Evolutionary conservation across 345 rosid genomes (phyloP), one percentile per base, ranked within the genome.

Genomic region (Rhodamnia argentea): DNA sequence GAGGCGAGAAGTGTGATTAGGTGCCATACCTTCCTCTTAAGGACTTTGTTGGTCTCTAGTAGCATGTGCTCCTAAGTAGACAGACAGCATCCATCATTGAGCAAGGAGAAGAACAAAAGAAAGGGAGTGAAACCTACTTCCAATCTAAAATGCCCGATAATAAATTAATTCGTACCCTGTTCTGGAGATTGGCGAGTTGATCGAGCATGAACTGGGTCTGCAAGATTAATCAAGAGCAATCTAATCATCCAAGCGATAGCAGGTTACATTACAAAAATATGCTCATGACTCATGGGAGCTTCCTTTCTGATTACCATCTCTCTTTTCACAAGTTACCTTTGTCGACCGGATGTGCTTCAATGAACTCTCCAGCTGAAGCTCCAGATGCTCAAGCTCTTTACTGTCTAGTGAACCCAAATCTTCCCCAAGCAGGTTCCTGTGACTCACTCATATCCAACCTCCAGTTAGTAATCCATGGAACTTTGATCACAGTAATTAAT

Each of bases 341-440:
- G 95, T 96, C 44, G 96, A 92, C 82, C 98, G 93, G 82, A 95
- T 93, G 82, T 92, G 95, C 90, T 91, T 92, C 91, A 96, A 91
- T 54, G 98, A 96, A 42, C 93, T 74, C 83, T 96, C 98, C 26
- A 95, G 91, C 57, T 94, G 98, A 90, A 87, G 86, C 89, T 96
- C 98, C 55, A 96, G 93, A 86, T 94, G 94, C 86, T 96, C 98
- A 64, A 96, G 90, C 84, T 94, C 98, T 90, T 92, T 96, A 2
- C 94, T 82, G 87, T 86, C 85, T 22, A 96, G 83, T 11, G 93
- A 92, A 42, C 90, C 96, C 87, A 96, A 86, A 82, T 96, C 98
- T 87, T 96, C 98, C 24, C 99, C 99, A 87, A 94, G 97, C 75
- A 96, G 92, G 90, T 96, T 96, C 90, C 99, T 96, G 83, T 88